Base-by-base conservation (phyloP, 257 asterid species). In the Capsicum pubescens region DNA sequence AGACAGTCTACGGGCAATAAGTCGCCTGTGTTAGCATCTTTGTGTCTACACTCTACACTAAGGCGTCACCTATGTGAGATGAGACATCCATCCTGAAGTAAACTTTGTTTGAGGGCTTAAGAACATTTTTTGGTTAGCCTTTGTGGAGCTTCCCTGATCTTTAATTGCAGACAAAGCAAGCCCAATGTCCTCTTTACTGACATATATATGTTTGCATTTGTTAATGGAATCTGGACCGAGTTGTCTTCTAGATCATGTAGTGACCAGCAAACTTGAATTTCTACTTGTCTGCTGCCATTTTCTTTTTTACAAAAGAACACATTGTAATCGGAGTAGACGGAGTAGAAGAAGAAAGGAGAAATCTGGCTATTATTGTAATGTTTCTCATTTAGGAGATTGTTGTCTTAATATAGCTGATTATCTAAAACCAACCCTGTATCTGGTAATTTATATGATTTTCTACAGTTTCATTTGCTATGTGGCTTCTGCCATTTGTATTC, bases 181-280 rank as follows among this genome's bases (percentile, higher is more conserved):
- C 9, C 68, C 68, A 60, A 9, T 60, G 14, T 60, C 68, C 13
- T 60, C 36, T 60, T 60, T 60, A 60, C 68, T 6, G 12, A 19
- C 68, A 60, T 60, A 60, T 5, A 60, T 60, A 19, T 60, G 68
- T 60, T 60, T 60, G 68, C 68, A 60, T n/a, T 16, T 60, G 68
- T 60, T 21, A n/a, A 60, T 19, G 68, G 68, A n/a, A 60, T 60
- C 68, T 60, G 68, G 68, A 60, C 36, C 3, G 68, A 58, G 68
- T 19, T 60, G 36, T 60, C 36, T 60, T 60, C 9, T 60, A 36
- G 36, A 60, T 60, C 68, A 60, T 60, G 35, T n/a, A n/a, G 35
- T 60, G 35, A 19, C 68, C 68, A 60, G n/a, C 36, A 19, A n/a
- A 60, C 35, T 60, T 60, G 68, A 60, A 60, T n/a, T 60, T 19